These are phyloP conservation scores for Lactarius trivialis DNA, from an alignment of 768 basidiomycete species.

Conservation along the genomic window DNA sequence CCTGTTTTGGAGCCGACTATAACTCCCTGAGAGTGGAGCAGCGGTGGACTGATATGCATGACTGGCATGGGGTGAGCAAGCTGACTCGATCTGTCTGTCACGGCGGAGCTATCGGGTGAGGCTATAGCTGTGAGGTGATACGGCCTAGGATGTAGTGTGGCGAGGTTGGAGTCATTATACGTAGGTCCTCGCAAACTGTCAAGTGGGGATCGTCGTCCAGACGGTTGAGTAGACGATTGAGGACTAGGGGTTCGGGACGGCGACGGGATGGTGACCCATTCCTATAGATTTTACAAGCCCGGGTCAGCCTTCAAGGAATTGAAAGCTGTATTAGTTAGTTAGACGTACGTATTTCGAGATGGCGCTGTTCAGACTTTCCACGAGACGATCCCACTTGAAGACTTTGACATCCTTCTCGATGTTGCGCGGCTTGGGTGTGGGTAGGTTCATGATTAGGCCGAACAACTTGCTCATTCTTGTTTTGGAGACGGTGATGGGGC, in stretches of 20 bases:
- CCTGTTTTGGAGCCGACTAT: neutral
- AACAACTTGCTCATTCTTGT: conserved; percentile 80
- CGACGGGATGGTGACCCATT: conserved; percentile 2
- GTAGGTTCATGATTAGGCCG: conserved; percentile 93
- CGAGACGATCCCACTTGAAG: conserved; percentile 68
- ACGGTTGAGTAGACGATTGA: neutral
- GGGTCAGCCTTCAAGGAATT: neutral
- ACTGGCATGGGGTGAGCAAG: neutral
- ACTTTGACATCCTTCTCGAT: conserved; percentile 97
- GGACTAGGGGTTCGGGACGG: neutral
- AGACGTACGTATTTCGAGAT: conserved; percentile 73
- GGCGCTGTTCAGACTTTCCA: conserved; percentile 70
- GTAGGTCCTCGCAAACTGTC: neutral
- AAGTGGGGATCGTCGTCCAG: neutral
- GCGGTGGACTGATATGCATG: conserved; percentile 15
- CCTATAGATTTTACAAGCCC: neutral
- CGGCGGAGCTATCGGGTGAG: neutral
- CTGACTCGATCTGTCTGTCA: neutral
- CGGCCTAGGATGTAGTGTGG: neutral
- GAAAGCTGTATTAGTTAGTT: neutral
- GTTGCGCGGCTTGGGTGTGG: conserved; percentile 87
- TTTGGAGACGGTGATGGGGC: conserved; percentile 87
- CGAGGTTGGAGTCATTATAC: neutral
- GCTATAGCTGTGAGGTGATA: neutral
- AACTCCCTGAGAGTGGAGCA: conserved; percentile 7